phyloP scores from a whole-genome alignment of 2,329 filamentous ascomycete genomes.

The Trichoderma sp. region DNA sequence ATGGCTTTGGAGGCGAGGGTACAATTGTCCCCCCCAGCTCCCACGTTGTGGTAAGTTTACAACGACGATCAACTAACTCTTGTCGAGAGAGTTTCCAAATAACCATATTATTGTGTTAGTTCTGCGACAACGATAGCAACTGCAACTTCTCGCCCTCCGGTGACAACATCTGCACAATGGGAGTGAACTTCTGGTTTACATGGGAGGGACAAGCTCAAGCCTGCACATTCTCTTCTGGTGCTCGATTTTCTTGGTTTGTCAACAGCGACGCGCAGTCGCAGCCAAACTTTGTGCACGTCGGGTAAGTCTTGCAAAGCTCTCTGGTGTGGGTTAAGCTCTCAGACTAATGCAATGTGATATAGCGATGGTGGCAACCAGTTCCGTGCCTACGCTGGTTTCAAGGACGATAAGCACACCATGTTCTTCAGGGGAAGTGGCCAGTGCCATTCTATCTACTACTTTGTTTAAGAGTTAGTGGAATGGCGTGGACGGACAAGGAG shows the following conservation, averaged over 20 bases:
- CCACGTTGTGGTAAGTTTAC: neutral
- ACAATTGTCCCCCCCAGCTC: neutral
- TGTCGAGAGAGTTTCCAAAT: neutral
- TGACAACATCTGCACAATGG: neutral
- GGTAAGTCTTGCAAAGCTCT: constrained; percentile 3
- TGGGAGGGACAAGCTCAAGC: neutral
- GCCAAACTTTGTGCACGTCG: neutral
- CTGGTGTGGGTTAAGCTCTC: neutral
- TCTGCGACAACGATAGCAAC: neutral
- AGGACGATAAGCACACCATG: neutral
- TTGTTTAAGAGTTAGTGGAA: neutral
- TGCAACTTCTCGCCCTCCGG: neutral
- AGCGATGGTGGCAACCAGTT: constrained; percentile 11
- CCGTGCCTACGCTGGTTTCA: constrained; percentile 2
- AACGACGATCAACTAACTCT: neutral
- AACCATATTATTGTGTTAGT: neutral
- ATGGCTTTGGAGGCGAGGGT: neutral
- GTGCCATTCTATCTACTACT: constrained; percentile 7
- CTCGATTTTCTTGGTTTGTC: neutral
- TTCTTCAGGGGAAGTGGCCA: neutral
- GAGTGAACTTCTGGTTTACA: neutral
- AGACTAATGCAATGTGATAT: neutral
- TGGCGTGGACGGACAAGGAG: neutral
- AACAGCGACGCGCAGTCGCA: neutral
- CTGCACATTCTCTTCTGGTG: neutral